These are phyloP conservation scores for Cercis canadensis DNA, from an alignment of 306 rosid genomes.

Conservation along the genomic window DNA sequence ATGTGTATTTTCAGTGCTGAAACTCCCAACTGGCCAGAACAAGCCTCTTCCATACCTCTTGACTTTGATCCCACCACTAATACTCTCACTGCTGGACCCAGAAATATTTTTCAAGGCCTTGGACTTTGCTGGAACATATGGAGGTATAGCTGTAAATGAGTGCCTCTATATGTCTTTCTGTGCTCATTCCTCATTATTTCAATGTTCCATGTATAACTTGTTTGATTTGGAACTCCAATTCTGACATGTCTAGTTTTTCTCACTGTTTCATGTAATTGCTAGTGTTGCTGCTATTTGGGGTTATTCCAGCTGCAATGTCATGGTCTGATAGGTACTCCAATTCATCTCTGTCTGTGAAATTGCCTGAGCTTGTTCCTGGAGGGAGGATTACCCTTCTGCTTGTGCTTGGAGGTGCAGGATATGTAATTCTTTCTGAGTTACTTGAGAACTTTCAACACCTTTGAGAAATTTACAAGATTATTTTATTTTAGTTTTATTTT, in stretches of 20 bases:
- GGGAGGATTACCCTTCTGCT: conserved; percentile 74
- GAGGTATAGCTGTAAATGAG: conserved; percentile 51
- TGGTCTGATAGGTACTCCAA: conserved; percentile 75
- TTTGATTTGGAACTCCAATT: neutral
- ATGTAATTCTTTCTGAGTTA: too few species aligned
- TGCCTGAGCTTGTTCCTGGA: conserved; percentile 79
- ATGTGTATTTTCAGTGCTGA: conserved; percentile 58
- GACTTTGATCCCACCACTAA: conserved; percentile 68
- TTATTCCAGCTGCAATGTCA: conserved; percentile 81
- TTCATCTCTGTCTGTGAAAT: conserved; percentile 46
- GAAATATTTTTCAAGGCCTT: conserved; percentile 75
- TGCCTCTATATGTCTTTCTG: neutral
- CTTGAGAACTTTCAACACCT: too few species aligned
- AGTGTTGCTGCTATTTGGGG: conserved; percentile 80
- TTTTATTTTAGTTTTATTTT: too few species aligned
- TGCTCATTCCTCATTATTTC: conserved; percentile 17
- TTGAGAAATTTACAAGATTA: too few species aligned
- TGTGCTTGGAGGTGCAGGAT: too few species aligned
- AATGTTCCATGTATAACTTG: conserved; percentile 1
- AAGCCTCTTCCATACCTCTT: conserved; percentile 63
- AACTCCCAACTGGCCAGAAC: conserved; percentile 61
- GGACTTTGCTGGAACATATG: conserved; percentile 82
- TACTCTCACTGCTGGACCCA: conserved; percentile 67
- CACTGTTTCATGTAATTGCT: conserved; percentile 28
- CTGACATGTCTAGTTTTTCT: conserved; percentile 29